Conservation (phyloP, 257 asterid species). For the Solanum piurae region DNA sequence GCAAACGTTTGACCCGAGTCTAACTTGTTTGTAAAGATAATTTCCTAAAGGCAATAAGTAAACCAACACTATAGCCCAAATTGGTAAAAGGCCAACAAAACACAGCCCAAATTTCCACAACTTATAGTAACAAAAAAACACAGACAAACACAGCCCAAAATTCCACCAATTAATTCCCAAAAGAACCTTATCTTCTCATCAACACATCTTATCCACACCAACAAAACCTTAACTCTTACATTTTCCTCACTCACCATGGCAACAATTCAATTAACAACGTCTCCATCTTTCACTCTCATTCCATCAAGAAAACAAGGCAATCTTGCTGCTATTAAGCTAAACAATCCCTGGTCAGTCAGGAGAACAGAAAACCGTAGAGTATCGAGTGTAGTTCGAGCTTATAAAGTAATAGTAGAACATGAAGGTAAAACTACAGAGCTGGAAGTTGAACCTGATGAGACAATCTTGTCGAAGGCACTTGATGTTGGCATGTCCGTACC, state of each 20-base stretch:
- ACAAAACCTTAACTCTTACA: not conserved
- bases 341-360: not conserved
- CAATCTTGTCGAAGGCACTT: constrained; percentile 63
- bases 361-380: not conserved
- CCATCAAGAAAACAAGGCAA: constrained; percentile 9
- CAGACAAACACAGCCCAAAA: not conserved
- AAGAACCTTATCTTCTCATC: constrained; percentile 5
- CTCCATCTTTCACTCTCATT: constrained; percentile 19
- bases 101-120: not conserved
- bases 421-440: constrained; percentile 43
- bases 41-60: not conserved
- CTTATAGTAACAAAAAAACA: not conserved
- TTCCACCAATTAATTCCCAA: not conserved
- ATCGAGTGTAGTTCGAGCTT: constrained; percentile 24
- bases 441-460: constrained; percentile 74
- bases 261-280: constrained; percentile 17
- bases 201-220: not conserved
- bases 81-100: not conserved
- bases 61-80: not conserved
- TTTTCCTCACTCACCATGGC: constrained; percentile 17
- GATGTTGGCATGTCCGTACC: constrained; percentile 61
- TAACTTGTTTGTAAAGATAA: not conserved
- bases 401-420: constrained; percentile 67
- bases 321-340: constrained; percentile 6
- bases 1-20: not conserved